Evolutionary conservation across 78 protist genomes (phyloP).

Genomic region (Dictyostelium brefeldianum): DNA sequence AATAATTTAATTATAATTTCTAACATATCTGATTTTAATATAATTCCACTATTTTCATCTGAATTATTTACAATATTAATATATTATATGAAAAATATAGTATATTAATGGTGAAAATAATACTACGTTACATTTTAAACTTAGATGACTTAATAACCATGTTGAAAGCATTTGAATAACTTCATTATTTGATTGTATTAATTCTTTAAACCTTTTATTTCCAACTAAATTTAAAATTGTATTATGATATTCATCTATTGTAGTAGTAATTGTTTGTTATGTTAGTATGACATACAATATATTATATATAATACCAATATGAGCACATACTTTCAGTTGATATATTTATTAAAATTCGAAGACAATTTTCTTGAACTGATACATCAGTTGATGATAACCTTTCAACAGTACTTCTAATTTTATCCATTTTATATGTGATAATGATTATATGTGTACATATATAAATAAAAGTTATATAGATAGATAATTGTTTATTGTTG

Average conservation of each 20-base stretch:
- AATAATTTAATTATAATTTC: background rate
- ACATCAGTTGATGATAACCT: conserved; percentile 67
- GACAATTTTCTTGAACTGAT: conserved; percentile 55
- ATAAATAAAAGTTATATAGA: background rate
- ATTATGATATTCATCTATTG: conserved; percentile 10
- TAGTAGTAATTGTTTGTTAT: no score
- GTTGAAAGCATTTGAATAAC: conserved; percentile 67
- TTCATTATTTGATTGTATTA: conserved; percentile 66
- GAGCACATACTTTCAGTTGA: conserved; percentile 72
- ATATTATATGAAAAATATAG: no score
- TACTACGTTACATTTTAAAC: conserved; percentile 32
- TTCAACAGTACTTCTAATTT: conserved; percentile 37
- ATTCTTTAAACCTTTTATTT: conserved; percentile 29
- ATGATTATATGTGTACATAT: background rate
- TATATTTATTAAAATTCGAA: conserved; percentile 47
- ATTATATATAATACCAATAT: no score
- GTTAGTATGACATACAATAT: no score
- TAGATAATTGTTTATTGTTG: no score
- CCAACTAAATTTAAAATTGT: conserved; percentile 18
- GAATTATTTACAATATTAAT: background rate
- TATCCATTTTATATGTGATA: conserved; percentile 33
- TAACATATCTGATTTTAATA: conserved; percentile 50
- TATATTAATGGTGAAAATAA: background rate
- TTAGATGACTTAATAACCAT: conserved; percentile 71
- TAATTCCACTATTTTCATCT: conserved; percentile 47